phyloP scores from a whole-genome alignment of 257 asterid genomes.

The Lycium ferocissimum region DNA sequence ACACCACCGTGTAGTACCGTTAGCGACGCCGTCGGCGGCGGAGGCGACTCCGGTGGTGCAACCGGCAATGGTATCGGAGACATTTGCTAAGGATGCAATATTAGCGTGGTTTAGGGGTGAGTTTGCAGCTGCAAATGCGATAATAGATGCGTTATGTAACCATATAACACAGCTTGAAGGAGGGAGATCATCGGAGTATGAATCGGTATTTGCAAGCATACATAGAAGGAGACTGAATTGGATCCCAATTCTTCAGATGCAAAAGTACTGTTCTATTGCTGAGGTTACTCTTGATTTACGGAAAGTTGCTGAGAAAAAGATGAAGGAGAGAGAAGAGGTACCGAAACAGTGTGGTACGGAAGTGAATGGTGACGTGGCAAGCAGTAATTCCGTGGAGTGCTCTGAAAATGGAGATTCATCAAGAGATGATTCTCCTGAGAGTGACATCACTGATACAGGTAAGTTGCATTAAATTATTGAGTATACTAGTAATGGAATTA shows the following conservation, averaged over 20 bases:
- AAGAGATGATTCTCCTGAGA: slow-evolving; percentile 61
- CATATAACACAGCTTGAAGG: slow-evolving; percentile 81
- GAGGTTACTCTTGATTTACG: slow-evolving; percentile 77
- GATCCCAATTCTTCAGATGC: slow-evolving; percentile 98
- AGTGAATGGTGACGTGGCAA: slow-evolving; percentile 41
- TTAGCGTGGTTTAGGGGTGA: slow-evolving; percentile 96
- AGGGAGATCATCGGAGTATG: slow-evolving; percentile 54
- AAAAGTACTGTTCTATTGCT: slow-evolving; percentile 80
- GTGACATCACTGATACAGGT: slow-evolving; percentile 86
- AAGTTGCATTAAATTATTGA: slow-evolving; percentile 24
- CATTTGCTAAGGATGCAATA: slow-evolving; percentile 81
- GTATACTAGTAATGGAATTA: too few species aligned
- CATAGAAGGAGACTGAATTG: slow-evolving; percentile 86
- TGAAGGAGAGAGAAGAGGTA: slow-evolving; percentile 47
- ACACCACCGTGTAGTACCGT: slow-evolving; percentile 60
- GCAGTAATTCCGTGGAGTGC: slow-evolving; percentile 31
- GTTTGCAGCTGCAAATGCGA: slow-evolving; percentile 98
- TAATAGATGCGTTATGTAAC: slow-evolving; percentile 80
- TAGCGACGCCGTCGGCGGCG: too few species aligned
- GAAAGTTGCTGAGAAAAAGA: slow-evolving; percentile 61
- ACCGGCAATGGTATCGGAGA: slow-evolving; percentile 51
- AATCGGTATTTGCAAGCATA: slow-evolving; percentile 76
- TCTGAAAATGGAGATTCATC: too few species aligned
- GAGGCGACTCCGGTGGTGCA: slow-evolving; percentile 47
- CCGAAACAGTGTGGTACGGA: slow-evolving; percentile 7